Evolutionary conservation across 73 alveolate species (phyloP).

Genomic region (Symbiodinium natans): DNA sequence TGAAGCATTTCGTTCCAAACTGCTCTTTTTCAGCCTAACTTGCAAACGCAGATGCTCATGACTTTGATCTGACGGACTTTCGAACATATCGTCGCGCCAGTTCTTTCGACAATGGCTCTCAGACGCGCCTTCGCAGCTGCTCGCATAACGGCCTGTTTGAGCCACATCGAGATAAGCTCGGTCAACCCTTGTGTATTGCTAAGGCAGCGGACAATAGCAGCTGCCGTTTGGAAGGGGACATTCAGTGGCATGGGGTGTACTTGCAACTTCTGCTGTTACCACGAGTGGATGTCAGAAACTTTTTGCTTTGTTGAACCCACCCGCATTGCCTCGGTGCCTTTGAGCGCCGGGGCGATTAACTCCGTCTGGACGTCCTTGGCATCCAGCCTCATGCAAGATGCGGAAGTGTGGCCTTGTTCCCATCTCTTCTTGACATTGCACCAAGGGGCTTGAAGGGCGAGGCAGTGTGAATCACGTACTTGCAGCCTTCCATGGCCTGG

Average conservation of each 20-base stretch:
- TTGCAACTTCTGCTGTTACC: too few relatives aligned
- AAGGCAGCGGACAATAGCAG: too few relatives aligned
- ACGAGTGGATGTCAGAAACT: too few relatives aligned
- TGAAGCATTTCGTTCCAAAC: background rate
- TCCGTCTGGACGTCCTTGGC: constrained; percentile 91
- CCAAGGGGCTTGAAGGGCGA: constrained; percentile 52
- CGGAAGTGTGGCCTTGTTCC: background rate
- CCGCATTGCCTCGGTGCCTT: constrained; percentile 64
- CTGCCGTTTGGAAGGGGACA: too few relatives aligned
- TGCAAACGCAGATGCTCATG: background rate
- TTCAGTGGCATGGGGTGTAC: too few relatives aligned
- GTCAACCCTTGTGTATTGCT: too few relatives aligned
- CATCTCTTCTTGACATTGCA: too few relatives aligned
- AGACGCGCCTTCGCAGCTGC: constrained; percentile 42
- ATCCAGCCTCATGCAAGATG: constrained; percentile 9
- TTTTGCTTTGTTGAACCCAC: too few relatives aligned
- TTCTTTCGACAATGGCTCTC: too few relatives aligned
- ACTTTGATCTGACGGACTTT: too few relatives aligned
- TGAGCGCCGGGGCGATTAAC: constrained; percentile 75
- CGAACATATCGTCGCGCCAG: too few relatives aligned
- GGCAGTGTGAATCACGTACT: constrained; percentile 70
- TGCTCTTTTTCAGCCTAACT: background rate
- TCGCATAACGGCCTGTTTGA: constrained; percentile 50
- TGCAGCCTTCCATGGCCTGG: constrained; percentile 93
- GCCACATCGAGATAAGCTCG: background rate